Percentiles rank a stretch among this genome's conserved stretches.
Conservation (phyloP, 2,329 filamentous ascomycete species). For the Fusarium euwallaceae region DNA sequence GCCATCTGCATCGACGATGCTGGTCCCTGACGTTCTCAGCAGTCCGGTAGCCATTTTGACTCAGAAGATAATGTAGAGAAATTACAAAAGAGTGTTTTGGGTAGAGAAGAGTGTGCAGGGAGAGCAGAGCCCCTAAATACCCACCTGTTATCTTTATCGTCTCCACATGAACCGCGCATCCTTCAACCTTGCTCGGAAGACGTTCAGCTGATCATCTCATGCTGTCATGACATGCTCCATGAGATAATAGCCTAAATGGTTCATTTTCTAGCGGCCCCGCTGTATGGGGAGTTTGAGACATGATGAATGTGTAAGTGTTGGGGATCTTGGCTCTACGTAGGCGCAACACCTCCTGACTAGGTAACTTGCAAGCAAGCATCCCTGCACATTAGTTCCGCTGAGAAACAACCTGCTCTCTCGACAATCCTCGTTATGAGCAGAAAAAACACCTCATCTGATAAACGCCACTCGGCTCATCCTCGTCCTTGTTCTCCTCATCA, state of each 20-base stretch:
- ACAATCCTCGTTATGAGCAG: neutral
- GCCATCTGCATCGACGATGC: slow-evolving; percentile 60
- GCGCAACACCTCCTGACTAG: neutral
- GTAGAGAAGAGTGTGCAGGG: neutral
- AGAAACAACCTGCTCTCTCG: neutral
- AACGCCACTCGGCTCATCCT: neutral
- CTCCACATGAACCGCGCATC: neutral
- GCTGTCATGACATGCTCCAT: neutral
- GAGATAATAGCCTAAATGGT: slow-evolving; percentile 3
- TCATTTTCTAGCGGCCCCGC: neutral
- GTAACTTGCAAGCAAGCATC: neutral
- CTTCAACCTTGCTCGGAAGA: neutral
- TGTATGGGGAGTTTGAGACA: neutral
- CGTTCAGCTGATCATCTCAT: neutral
- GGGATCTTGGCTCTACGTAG: neutral
- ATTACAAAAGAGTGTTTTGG: neutral
- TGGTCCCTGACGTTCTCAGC: slow-evolving; percentile 42
- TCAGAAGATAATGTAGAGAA: neutral
- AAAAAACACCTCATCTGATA: neutral
- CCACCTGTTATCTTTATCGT: neutral
- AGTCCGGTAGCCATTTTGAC: slow-evolving; percentile 31
- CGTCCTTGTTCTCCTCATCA: neutral
- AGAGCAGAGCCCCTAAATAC: slow-evolving; percentile 5
- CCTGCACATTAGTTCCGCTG: neutral
- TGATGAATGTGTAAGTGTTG: neutral